A percentile compares a stretch with the other conserved stretches of the same genome.
These are phyloP conservation scores for Avena sativa DNA, from an alignment of 176 grass and related monocot species.

Conservation along the genomic window DNA sequence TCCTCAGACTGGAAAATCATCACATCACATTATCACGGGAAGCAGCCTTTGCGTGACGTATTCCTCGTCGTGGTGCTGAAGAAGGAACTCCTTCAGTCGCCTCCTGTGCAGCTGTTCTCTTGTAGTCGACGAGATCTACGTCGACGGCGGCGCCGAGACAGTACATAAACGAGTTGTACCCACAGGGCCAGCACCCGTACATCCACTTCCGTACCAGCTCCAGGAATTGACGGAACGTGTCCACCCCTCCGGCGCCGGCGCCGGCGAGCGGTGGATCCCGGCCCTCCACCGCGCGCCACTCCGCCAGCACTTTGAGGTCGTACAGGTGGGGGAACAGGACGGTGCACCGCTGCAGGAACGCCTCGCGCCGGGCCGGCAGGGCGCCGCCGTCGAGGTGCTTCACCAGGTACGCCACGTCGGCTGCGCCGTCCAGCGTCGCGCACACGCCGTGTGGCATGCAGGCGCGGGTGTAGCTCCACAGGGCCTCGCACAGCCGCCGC, in stretches of 20 bases:
- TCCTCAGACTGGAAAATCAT: too few relatives aligned
- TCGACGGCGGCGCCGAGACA: neutral
- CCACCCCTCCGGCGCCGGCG: neutral
- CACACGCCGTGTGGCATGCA: neutral
- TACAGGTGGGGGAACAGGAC: neutral
- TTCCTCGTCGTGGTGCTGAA: neutral
- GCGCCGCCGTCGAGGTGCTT: neutral
- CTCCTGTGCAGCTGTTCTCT: neutral
- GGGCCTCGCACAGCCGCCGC: neutral
- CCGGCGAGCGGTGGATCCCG: neutral
- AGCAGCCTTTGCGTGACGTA: neutral
- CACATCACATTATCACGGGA: neutral
- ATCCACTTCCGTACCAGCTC: neutral
- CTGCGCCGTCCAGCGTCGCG: neutral
- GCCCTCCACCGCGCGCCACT: neutral
- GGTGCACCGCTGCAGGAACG: neutral
- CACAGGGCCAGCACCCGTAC: neutral
- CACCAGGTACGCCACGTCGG: constrained; percentile 1
- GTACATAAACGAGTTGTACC: constrained; percentile 8
- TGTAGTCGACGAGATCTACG: neutral
- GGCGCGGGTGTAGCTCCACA: neutral
- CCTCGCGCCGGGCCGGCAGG: neutral
- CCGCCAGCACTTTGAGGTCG: constrained; percentile 1
- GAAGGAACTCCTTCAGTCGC: neutral
- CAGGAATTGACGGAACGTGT: neutral